Conservation (phyloP, 2,329 filamentous ascomycete genomes). For the Fusarium xyrophilum region DNA sequence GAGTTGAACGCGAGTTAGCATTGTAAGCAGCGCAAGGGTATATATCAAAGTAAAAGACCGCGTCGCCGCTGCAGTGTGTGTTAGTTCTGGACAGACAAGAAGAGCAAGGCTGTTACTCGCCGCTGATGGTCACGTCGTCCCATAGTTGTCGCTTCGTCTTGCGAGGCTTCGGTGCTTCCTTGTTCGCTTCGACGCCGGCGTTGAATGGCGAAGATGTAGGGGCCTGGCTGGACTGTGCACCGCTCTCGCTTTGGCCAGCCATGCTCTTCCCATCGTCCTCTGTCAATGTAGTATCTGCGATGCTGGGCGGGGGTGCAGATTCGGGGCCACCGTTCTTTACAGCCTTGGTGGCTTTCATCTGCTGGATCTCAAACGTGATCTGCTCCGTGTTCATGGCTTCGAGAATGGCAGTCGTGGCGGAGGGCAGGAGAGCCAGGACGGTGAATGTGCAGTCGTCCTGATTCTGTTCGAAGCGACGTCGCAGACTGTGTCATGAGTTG, state of each 20-base stretch:
- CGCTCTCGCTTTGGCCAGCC: slow-evolving; percentile 77
- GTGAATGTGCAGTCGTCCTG: slow-evolving; percentile 99
- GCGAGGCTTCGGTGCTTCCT: slow-evolving; percentile 57
- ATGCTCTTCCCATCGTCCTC: slow-evolving; percentile 86
- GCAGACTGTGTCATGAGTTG: slow-evolving; percentile 66
- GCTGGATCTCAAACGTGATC: slow-evolving; percentile 91
- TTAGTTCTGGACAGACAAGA: slow-evolving; percentile 10
- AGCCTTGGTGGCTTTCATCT: slow-evolving; percentile 78
- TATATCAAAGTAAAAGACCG: slow-evolving; percentile 92
- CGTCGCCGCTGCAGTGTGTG: slow-evolving; percentile 72
- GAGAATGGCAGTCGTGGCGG: slow-evolving; percentile 87
- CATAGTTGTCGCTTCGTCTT: slow-evolving; percentile 93
- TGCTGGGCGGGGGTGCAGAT: slow-evolving; percentile 63
- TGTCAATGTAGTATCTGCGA: slow-evolving; percentile 73
- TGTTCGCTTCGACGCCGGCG: slow-evolving; percentile 44
- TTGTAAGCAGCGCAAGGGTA: slow-evolving; percentile 83
- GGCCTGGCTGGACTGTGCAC: slow-evolving; percentile 81
- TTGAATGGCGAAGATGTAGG: slow-evolving; percentile 61
- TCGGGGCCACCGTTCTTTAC: slow-evolving; percentile 64
- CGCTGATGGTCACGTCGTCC: slow-evolving; percentile 96
- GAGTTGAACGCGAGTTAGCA: slow-evolving; percentile 93
- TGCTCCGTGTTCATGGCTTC: slow-evolving; percentile 89
- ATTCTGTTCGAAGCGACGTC: slow-evolving; percentile 96
- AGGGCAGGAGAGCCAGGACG: slow-evolving; percentile 92
- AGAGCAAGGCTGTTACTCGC: slow-evolving; percentile 58